These are phyloP conservation scores for Rhodofomes roseus DNA, from an alignment of 1,284 basidiomycete species.

Conservation along the genomic window DNA sequence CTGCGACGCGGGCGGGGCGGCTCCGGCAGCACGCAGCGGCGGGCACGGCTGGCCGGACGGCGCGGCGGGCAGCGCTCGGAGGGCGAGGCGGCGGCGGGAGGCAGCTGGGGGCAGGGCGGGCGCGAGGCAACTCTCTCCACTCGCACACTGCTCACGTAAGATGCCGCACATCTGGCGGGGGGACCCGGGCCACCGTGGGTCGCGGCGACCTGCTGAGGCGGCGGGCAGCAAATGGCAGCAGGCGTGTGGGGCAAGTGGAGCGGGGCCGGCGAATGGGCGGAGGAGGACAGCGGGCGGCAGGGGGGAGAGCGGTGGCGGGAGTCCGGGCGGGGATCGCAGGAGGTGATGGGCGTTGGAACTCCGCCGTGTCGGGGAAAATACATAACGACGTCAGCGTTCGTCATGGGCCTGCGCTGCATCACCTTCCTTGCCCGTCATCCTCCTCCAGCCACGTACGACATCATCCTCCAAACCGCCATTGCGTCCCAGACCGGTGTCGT, in stretches of 20 bases:
- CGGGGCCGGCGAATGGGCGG: neutral
- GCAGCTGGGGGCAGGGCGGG: neutral
- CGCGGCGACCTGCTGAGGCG: neutral
- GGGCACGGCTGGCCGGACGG: neutral
- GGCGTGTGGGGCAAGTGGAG: neutral
- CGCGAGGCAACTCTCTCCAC: slow-evolving; percentile 15
- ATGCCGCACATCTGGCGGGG: neutral
- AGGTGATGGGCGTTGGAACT: slow-evolving; percentile 26
- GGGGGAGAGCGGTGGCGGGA: slow-evolving; percentile 3
- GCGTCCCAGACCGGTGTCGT: slow-evolving; percentile 8
- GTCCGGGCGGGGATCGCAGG: slow-evolving; percentile 19
- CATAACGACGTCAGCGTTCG: slow-evolving; percentile 34
- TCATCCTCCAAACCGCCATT: slow-evolving; percentile 1
- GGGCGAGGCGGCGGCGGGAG: neutral
- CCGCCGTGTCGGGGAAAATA: slow-evolving; percentile 29
- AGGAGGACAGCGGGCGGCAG: neutral
- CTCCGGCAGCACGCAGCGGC: neutral
- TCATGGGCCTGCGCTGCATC: slow-evolving; percentile 23
- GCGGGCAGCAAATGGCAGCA: neutral
- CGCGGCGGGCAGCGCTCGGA: neutral
- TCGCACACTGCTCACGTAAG: slow-evolving; percentile 5
- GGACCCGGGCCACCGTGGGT: slow-evolving; percentile 2
- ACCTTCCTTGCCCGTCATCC: slow-evolving; percentile 23
- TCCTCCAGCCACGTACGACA: slow-evolving; percentile 17
- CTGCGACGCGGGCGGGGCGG: no score